phyloP scores from a whole-genome alignment of 768 basidiomycete species.

The Hericium rajendrae region DNA sequence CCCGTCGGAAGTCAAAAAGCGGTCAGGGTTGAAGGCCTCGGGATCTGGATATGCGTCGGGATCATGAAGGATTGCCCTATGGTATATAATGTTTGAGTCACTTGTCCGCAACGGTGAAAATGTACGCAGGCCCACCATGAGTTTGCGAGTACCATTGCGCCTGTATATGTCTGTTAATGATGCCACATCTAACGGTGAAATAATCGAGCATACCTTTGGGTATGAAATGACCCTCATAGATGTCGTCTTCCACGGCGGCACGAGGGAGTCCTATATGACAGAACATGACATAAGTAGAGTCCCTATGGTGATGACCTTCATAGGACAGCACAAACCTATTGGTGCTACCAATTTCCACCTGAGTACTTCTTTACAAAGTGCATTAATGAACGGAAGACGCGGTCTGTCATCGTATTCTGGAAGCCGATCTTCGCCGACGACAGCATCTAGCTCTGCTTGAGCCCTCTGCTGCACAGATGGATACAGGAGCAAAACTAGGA shows the following conservation, averaged over 20 bases:
- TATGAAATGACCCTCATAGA: background rate
- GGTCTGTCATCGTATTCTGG: slow-evolving; percentile 19
- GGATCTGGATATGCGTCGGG: slow-evolving; percentile 26
- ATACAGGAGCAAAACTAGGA: slow-evolving; percentile 19
- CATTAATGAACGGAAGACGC: slow-evolving; percentile 19
- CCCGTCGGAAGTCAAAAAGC: slow-evolving; percentile 16
- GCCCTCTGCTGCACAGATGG: slow-evolving; percentile 19
- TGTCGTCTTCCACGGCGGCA: background rate
- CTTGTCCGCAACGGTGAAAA: background rate
- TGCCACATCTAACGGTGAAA: too few relatives aligned
- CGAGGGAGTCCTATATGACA: background rate
- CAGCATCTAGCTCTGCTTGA: slow-evolving; percentile 19
- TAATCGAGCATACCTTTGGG: background rate
- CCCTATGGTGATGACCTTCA: background rate
- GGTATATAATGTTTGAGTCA: background rate
- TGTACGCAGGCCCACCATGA: background rate
- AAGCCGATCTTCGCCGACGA: slow-evolving; percentile 15
- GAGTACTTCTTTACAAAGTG: slow-evolving; percentile 17
- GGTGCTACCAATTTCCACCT: slow-evolving; percentile 15
- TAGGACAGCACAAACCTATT: background rate
- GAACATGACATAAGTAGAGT: background rate
- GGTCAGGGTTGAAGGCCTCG: slow-evolving; percentile 28
- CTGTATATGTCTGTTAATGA: background rate
- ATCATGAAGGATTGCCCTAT: slow-evolving; percentile 22
- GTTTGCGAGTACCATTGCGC: background rate